A percentile compares a stretch with the other conserved stretches of the same genome.
Conservation (phyloP, 805 yeast genomes). For the Danielia oregonensis region DNA sequence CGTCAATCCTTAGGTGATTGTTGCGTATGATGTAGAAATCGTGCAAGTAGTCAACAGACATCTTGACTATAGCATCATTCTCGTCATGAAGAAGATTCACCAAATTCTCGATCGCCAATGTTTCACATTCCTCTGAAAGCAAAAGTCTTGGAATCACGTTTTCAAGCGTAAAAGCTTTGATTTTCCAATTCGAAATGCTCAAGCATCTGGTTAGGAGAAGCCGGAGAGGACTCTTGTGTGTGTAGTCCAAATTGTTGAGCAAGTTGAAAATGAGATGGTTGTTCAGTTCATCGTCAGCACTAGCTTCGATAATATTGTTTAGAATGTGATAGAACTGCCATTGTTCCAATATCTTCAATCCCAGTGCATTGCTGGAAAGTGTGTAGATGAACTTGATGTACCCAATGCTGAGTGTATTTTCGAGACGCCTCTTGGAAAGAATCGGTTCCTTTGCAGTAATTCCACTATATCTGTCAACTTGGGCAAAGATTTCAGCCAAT, state of each 20-base stretch:
- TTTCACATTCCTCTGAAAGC: slow-evolving; percentile 29
- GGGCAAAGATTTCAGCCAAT: slow-evolving; percentile 84
- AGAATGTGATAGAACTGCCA: slow-evolving; percentile 85
- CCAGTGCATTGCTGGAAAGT: slow-evolving; percentile 55
- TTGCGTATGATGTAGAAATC: slow-evolving; percentile 15
- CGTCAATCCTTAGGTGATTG: slow-evolving; percentile 41
- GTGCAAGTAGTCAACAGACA: slow-evolving; percentile 20
- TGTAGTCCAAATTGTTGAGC: slow-evolving; percentile 59
- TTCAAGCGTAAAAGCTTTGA: slow-evolving; percentile 57
- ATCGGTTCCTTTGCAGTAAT: slow-evolving; percentile 71
- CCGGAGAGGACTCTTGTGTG: slow-evolving; percentile 61
- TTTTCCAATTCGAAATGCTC: slow-evolving; percentile 46
- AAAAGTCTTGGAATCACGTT: slow-evolving; percentile 44
- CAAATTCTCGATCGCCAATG: slow-evolving; percentile 51
- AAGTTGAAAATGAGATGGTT: slow-evolving; percentile 55
- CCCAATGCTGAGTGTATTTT: slow-evolving; percentile 66
- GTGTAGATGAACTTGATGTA: slow-evolving; percentile 78
- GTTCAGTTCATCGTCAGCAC: slow-evolving; percentile 24
- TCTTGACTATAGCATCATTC: slow-evolving; percentile 14
- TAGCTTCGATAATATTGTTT: slow-evolving; percentile 60
- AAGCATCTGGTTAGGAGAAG: slow-evolving; percentile 64
- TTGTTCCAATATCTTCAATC: slow-evolving; percentile 65
- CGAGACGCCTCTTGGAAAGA: slow-evolving; percentile 56
- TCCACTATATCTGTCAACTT: slow-evolving; percentile 76
- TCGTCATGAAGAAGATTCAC: slow-evolving; percentile 71